Evolutionary conservation across 1,284 basidiomycete genomes (phyloP), one percentile per base, ranked within the genome.

Genomic region (Moesziomyces globuligerus): DNA sequence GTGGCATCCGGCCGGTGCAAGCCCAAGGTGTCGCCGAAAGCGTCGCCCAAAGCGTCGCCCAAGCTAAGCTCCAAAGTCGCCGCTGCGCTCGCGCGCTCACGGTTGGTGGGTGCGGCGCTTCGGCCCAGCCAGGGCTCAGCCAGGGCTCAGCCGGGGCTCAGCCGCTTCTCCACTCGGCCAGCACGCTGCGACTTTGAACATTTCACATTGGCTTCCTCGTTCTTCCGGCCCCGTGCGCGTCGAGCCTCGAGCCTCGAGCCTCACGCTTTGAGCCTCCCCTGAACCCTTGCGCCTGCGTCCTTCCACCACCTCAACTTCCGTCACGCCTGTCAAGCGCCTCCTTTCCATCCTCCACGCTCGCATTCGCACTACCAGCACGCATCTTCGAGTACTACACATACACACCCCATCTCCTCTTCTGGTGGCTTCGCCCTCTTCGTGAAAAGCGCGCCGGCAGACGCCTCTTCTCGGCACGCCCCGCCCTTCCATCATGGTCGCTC

Each of bases 191-290:
- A 32, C 13, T 15, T 32, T 32, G 1, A 32, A 15, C 10, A 15
- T n/a, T 23, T 45, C 50, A 55, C 47, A 46, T 48, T 45, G 23
- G 42, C 29, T 44, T 48, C 52, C 55, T 52, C 41, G n/a, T 61
- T 54, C 56, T 62, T 65, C 46, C 55, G 53, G 43, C 48, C 38
- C 48, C 38, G 52, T 56, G 62, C 61, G 50, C 56, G 46, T 46
- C 42, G 51, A 23, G 25, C 17, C 17, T 25, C 10, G 5, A 32
- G 18, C 41, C 40, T 29, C 29, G 6, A 6, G 26, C 26, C 26
- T 28, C 5, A 28, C 26, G 11, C 29, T 32, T 15, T 15, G 29
- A 15, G 29, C 29, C 29, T 36, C 44, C 29, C 49, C 49, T 54
- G 34, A 65, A 59, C 62, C 48, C 47, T 48, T 45, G 7, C 52